These are phyloP conservation scores for Globisporangium nunn DNA, from an alignment of 352 stramenopile species.

Conservation along the genomic window DNA sequence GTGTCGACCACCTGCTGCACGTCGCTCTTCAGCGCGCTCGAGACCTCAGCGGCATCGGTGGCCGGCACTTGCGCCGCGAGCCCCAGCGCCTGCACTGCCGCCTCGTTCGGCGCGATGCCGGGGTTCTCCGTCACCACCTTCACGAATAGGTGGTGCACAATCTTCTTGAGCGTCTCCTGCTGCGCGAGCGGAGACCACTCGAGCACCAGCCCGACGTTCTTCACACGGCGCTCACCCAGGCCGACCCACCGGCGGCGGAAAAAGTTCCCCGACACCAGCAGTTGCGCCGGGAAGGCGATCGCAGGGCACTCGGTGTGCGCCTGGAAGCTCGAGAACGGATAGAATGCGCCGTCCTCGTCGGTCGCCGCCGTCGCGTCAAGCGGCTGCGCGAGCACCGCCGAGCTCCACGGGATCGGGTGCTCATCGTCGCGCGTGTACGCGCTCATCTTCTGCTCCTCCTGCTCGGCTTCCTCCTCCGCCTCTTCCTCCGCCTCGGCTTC, in stretches of 20 bases:
- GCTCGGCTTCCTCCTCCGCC: conserved; percentile 84
- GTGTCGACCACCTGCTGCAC: conserved; percentile 27
- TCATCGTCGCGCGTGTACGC: conserved; percentile 87
- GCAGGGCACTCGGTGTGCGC: conserved; percentile 61
- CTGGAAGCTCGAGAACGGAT: conserved; percentile 70
- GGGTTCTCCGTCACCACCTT: conserved; percentile 26
- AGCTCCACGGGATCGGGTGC: conserved; percentile 76
- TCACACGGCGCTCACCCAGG: conserved; percentile 78
- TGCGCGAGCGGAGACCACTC: conserved; percentile 79
- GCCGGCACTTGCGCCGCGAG: conserved; percentile 18
- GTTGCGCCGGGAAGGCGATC: conserved; percentile 56
- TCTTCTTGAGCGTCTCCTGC: conserved; percentile 67
- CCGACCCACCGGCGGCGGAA: conserved; percentile 85
- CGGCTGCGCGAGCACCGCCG: conserved; percentile 29
- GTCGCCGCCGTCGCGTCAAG: neutral
- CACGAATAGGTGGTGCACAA: conserved; percentile 61
- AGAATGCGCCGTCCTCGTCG: conserved; percentile 58
- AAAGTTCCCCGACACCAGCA: conserved; percentile 87
- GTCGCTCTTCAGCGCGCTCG: conserved; percentile 27
- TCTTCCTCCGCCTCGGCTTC: conserved; percentile 85
- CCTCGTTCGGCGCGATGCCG: conserved; percentile 57
- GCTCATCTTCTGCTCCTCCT: conserved; percentile 90
- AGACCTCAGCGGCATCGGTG: conserved; percentile 17
- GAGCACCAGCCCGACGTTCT: conserved; percentile 85
- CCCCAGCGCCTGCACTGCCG: conserved; percentile 46